phyloP scores from a whole-genome alignment of 106 monocot genomes.

The Phalaenopsis aphrodite region DNA sequence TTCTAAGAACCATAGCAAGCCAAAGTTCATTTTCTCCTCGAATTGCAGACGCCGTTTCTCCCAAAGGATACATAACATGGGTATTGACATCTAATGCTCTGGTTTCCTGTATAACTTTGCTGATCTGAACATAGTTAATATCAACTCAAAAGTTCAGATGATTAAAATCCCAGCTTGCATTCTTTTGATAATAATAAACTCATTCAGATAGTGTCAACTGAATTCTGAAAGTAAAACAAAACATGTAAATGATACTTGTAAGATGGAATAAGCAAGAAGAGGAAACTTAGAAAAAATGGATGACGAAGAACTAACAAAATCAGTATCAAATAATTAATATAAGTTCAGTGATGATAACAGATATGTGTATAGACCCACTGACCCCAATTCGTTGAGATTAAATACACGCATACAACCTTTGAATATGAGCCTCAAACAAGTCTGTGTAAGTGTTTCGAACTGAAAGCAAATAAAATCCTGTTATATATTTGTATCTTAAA shows the following conservation, averaged over 20 bases:
- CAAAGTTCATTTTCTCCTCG: conserved; percentile 96
- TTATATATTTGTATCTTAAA: no score
- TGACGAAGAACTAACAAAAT: not conserved
- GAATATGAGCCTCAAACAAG: no score
- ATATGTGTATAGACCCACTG: no score
- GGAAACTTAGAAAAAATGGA: not conserved
- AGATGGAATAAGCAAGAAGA: not conserved
- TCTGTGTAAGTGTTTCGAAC: no score
- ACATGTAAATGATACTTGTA: not conserved
- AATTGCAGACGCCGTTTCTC: conserved; percentile 90
- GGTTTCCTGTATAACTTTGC: conserved; percentile 86
- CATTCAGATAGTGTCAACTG: not conserved
- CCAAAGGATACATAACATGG: conserved; percentile 76
- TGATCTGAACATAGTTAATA: conserved; percentile 39
- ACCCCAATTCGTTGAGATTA: no score
- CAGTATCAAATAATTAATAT: no score
- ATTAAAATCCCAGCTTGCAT: not conserved
- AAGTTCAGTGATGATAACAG: no score
- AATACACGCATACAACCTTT: no score
- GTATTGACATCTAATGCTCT: conserved; percentile 81
- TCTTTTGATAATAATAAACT: not conserved
- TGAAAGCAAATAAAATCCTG: no score
- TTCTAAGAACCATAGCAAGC: conserved; percentile 92
- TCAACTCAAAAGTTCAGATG: not conserved
- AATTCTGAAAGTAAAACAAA: not conserved